Evolutionary conservation across 2,329 filamentous ascomycete species (phyloP).

Genomic region (Neonectria coccinea): DNA sequence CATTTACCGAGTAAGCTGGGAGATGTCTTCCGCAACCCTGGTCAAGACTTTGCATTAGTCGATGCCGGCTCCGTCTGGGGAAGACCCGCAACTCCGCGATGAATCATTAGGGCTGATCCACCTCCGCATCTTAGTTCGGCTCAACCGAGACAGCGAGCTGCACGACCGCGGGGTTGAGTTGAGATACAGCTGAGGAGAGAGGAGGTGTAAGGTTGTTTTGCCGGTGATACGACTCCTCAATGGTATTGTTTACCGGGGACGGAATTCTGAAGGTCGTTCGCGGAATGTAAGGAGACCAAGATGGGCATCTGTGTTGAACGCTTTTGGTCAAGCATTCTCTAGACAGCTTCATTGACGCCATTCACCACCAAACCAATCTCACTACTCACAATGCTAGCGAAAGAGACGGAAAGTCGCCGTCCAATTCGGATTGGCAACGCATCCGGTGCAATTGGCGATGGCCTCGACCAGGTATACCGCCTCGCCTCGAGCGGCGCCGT

Average conservation of each 20-base stretch:
- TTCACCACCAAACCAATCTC: not conserved
- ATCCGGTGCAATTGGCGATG: slow-evolving; percentile 44
- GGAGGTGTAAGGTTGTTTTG: not conserved
- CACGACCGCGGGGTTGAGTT: slow-evolving; percentile 3
- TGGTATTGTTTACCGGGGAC: slow-evolving; percentile 18
- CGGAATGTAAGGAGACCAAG: not conserved
- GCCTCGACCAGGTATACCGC: slow-evolving; percentile 43
- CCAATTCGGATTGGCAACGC: slow-evolving; percentile 44
- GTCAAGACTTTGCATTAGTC: slow-evolving; percentile 1
- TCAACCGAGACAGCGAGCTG: slow-evolving; percentile 10
- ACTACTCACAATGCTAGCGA: not conserved
- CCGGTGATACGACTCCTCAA: not conserved
- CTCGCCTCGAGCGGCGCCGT: slow-evolving; percentile 42
- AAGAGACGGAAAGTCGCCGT: slow-evolving; percentile 9
- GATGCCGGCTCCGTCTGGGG: slow-evolving; percentile 5
- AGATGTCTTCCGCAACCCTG: slow-evolving; percentile 30
- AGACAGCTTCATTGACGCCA: not conserved
- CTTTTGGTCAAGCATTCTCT: not conserved
- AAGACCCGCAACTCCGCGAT: slow-evolving; percentile 6
- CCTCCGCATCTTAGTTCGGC: slow-evolving; percentile 1
- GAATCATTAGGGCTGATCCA: slow-evolving; percentile 30
- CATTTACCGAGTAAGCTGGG: slow-evolving; percentile 20
- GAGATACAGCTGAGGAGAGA: not conserved
- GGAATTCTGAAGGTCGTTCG: not conserved
- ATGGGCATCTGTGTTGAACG: not conserved